These are phyloP conservation scores for Trametes pubescens DNA, from an alignment of 1,284 basidiomycete genomes.

Conservation along the genomic window DNA sequence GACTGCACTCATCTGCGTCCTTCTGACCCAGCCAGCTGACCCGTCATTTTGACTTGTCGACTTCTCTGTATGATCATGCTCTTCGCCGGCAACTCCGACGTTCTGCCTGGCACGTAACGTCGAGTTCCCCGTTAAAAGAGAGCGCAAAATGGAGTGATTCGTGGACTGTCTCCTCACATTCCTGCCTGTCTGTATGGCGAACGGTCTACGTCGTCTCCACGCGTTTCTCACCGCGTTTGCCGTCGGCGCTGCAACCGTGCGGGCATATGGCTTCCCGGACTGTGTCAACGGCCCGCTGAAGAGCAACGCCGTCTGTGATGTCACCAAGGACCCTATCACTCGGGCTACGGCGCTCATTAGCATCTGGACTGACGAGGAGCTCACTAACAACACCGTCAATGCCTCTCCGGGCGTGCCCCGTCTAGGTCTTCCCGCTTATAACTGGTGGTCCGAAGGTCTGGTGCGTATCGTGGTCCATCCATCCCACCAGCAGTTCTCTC, in stretches of 20 bases:
- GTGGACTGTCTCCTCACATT: constrained; percentile 10
- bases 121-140: constrained; percentile 5
- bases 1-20: constrained; percentile 10
- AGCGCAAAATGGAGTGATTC: background rate
- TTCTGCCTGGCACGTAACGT: constrained; percentile 13
- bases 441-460: constrained; percentile 64
- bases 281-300: constrained; percentile 55
- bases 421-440: constrained; percentile 58
- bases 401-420: constrained; percentile 58
- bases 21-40: constrained; percentile 31
- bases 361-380: constrained; percentile 57
- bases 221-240: constrained; percentile 20
- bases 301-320: constrained; percentile 57
- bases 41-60: background rate
- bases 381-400: constrained; percentile 59
- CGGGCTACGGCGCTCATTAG: constrained; percentile 57
- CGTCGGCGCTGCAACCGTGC: constrained; percentile 10
- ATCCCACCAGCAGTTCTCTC: background rate
- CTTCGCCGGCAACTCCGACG: constrained; percentile 8
- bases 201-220: constrained; percentile 23
- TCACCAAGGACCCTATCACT: constrained; percentile 51
- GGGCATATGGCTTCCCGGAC: constrained; percentile 51
- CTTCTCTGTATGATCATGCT: constrained; percentile 10
- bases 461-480: constrained; percentile 38
- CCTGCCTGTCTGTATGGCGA: constrained; percentile 25